Percentiles rank a stretch among this genome's conserved stretches.
Evolutionary conservation across 164 flowering plant genomes (phyloP).

Genomic region (Berberis vulgaris): DNA sequence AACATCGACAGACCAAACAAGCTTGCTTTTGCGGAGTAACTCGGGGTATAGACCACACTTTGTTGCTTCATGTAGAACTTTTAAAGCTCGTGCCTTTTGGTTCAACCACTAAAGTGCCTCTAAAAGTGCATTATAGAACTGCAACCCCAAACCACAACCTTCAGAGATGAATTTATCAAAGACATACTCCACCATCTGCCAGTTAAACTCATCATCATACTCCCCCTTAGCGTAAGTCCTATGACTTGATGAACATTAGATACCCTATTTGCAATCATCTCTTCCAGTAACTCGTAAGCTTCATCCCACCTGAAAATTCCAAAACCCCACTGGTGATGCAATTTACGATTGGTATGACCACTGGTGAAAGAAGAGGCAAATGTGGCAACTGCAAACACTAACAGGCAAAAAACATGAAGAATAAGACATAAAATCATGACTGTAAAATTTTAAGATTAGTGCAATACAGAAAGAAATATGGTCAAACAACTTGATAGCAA

Average conservation of each 20-base stretch:
- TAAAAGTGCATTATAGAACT: constrained; percentile 77
- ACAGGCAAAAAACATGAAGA: too few species aligned
- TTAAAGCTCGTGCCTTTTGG: constrained; percentile 68
- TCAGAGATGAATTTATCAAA: constrained; percentile 72
- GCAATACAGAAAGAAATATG: neutral
- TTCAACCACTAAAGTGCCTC: constrained; percentile 95
- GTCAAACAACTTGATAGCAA: neutral
- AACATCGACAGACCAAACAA: constrained; percentile 83
- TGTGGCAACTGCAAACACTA: neutral
- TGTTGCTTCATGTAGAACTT: constrained; percentile 76
- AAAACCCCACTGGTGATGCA: neutral
- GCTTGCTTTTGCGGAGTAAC: constrained; percentile 63
- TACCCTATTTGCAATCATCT: constrained; percentile 55
- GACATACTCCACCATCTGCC: constrained; percentile 97
- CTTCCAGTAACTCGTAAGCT: constrained; percentile 56
- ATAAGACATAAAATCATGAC: too few species aligned
- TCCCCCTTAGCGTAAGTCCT: constrained; percentile 85
- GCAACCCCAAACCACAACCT: constrained; percentile 75
- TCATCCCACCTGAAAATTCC: constrained; percentile 59
- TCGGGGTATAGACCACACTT: constrained; percentile 72
- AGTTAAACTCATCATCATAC: constrained; percentile 79
- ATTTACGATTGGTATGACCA: neutral
- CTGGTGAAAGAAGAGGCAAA: neutral
- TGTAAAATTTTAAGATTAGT: too few species aligned
- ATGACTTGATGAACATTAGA: constrained; percentile 89